Base-by-base conservation (phyloP, 495 filamentous ascomycete genomes). In the Penicillium tannophilum region DNA sequence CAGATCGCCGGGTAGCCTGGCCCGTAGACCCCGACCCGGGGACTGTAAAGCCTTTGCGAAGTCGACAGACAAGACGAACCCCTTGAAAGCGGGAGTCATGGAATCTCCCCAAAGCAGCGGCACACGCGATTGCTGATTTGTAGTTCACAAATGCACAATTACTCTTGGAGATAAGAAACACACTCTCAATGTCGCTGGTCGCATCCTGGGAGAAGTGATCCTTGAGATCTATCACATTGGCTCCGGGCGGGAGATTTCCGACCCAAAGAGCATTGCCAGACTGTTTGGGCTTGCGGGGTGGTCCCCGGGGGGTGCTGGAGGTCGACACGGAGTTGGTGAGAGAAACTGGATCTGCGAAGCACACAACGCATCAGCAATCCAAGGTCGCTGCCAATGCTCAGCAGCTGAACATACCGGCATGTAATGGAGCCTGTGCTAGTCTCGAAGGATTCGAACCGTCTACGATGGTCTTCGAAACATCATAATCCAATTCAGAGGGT, bases 61-160 rank as follows among this genome's bases (percentile, higher is more conserved):
- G 71, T 47, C 94, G 84, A 68, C 94, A 96, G n/a, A 97, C 93
- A n/a, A 98, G 79, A 19, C 91, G 84, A 17, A 93, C 87, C 0
- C 90, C 89, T 56, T 93, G 85, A 62, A 98, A 97, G 55, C 88
- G 86, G 2, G 92, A 96, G 63, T 97, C 92, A 67, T 98, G 92
- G 48, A 98, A 91, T 57, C 91, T 86, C 19, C 80, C 79, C 79
- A 96, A 86, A 2, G 94, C 94, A 4, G 86, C 85, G 23, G 82
- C 75, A 67, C 91, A 96, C 19, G 88, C 84, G 12, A 73, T 76
- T 60, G 96, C 94, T 44, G 90, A 90, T 59, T 86, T 88, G 67
- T 96, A 98, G 67, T 98, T 98, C 66, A 96, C 90, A 79, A 98
- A 98, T 0, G 93, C 94, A 67, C 94, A 98, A 65, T 97, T 97